Conservation (phyloP, 176 grass and related monocot genomes). For the Eremochloa ophiuroides region DNA sequence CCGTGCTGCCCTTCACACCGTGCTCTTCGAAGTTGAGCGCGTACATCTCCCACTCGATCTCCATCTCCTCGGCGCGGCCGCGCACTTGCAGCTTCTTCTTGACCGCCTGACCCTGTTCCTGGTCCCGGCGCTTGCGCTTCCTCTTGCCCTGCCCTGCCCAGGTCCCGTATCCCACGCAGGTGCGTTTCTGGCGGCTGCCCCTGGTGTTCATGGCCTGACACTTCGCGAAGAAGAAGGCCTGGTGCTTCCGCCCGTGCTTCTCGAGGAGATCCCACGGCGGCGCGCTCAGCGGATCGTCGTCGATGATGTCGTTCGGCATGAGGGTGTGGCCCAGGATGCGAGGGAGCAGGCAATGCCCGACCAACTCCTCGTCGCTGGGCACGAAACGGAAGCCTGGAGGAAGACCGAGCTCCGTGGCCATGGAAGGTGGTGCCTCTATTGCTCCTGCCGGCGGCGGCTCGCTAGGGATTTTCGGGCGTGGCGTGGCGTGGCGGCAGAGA, state of each 20-base stretch:
- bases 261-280: background rate
- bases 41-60: too few species aligned
- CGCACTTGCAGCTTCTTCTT: background rate
- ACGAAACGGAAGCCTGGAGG: too few species aligned
- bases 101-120: background rate
- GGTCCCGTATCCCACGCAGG: background rate
- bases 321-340: background rate
- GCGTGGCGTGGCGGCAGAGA: too few species aligned
- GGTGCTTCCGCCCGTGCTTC: background rate
- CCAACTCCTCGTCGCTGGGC: background rate
- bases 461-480: too few species aligned
- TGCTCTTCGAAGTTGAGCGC: background rate
- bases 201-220: background rate
- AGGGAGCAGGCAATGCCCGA: background rate
- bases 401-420: background rate
- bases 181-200: background rate
- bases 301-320: background rate
- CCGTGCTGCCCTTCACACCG: background rate
- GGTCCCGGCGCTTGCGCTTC: background rate
- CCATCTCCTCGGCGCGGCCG: background rate
- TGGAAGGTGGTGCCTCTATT: too few species aligned
- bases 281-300: background rate
- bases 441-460: too few species aligned
- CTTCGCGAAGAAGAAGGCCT: conserved; percentile 1
- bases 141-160: background rate